Percentiles rank a stretch among this genome's conserved stretches.
Conservation (phyloP, 2,329 filamentous ascomycete genomes). For the Cryphonectria radicalis region DNA sequence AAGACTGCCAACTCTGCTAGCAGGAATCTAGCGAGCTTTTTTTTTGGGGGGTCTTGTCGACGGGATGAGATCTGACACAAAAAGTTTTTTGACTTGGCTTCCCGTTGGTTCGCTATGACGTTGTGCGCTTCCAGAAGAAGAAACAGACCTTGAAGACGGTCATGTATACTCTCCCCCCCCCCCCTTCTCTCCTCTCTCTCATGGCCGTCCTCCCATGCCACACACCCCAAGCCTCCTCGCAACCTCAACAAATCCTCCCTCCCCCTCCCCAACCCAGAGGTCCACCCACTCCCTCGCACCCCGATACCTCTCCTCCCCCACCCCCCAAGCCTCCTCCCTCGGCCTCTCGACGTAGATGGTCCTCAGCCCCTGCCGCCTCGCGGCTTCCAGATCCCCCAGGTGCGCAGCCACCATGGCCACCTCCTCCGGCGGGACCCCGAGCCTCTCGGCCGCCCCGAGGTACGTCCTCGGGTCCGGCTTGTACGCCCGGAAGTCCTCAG, state of each 20-base stretch:
- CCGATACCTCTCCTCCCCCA: conserved; percentile 54
- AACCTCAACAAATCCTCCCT: conserved; percentile 57
- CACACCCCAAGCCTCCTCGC: conserved; percentile 46
- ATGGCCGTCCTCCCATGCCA: background rate
- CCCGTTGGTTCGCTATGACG: no score
- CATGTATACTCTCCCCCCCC: no score
- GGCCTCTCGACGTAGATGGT: conserved; percentile 76
- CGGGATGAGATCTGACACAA: no score
- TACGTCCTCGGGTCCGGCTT: conserved; percentile 75
- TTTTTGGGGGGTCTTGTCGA: no score
- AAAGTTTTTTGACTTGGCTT: no score
- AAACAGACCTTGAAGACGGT: no score
- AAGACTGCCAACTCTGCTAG: no score
- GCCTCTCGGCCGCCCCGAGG: conserved; percentile 64
- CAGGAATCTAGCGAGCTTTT: no score
- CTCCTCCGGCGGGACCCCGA: conserved; percentile 54
- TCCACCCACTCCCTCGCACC: conserved; percentile 67
- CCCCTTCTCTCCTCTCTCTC: no score
- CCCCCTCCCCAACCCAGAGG: conserved; percentile 58
- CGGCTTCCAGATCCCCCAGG: conserved; percentile 69
- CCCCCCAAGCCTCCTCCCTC: conserved; percentile 65
- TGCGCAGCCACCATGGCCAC: conserved; percentile 82
- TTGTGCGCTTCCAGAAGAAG: no score
- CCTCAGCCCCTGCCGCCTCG: conserved; percentile 65
- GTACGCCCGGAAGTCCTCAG: conserved; percentile 74